Percentiles rank a stretch among this genome's conserved stretches.
Evolutionary conservation across 192 early-diverging fungal species (phyloP).

Genomic region (Jimgerdemannia lactiflua): DNA sequence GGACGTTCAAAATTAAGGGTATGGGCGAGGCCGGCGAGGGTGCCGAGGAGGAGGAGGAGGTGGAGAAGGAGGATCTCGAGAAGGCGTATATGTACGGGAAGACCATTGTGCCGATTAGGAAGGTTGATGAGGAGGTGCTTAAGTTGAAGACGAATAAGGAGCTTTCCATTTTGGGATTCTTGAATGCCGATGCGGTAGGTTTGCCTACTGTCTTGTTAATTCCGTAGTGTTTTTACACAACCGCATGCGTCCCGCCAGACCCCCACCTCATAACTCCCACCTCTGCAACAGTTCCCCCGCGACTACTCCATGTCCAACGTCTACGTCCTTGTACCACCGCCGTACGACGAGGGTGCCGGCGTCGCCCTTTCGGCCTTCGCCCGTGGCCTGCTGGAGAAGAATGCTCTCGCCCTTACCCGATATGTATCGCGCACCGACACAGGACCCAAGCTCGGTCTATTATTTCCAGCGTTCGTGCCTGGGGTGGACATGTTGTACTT

Average conservation of each 20-base stretch:
- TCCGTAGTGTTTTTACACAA: too few relatives aligned
- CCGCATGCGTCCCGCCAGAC: too few relatives aligned
- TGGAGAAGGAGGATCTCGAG: slow-evolving; percentile 49
- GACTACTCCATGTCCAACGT: slow-evolving; percentile 53
- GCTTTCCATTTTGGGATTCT: slow-evolving; percentile 61
- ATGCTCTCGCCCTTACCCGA: slow-evolving; percentile 55
- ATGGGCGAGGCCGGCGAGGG: slow-evolving; percentile 23
- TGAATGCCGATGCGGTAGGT: slow-evolving; percentile 40
- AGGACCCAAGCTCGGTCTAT: slow-evolving; percentile 58
- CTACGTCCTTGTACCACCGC: slow-evolving; percentile 47
- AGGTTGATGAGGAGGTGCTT: slow-evolving; percentile 58
- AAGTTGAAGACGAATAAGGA: slow-evolving; percentile 54
- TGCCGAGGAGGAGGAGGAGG: slow-evolving; percentile 23
- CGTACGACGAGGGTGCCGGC: slow-evolving; percentile 28
- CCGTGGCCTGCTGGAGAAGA: slow-evolving; percentile 44
- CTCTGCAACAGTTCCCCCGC: slow-evolving; percentile 44
- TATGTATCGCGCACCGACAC: slow-evolving; percentile 50
- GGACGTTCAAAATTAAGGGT: slow-evolving; percentile 26
- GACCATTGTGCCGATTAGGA: slow-evolving; percentile 57
- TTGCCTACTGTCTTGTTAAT: too few relatives aligned
- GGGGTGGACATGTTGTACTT: slow-evolving; percentile 41
- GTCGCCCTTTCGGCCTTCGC: slow-evolving; percentile 49
- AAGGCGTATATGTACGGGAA: slow-evolving; percentile 69
- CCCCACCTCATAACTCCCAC: neutral
- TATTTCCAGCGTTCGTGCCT: slow-evolving; percentile 49